Evolutionary conservation across 805 yeast species (phyloP).

Genomic region (Kockiozyma suomiensis): DNA sequence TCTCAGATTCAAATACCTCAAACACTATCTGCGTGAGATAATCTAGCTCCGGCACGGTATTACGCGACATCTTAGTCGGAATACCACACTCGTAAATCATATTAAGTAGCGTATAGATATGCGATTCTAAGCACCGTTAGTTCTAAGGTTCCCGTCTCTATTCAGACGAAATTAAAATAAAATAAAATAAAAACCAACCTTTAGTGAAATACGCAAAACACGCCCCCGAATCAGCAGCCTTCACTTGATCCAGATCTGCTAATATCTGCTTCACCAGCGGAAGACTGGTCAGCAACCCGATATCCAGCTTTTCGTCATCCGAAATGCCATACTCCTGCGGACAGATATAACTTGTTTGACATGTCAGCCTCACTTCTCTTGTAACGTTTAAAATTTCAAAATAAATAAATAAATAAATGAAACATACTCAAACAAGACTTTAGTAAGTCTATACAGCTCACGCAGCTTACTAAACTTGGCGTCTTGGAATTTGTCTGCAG

Average conservation of each 20-base stretch:
- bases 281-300: constrained; percentile 89
- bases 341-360: constrained; percentile 62
- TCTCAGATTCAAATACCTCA: constrained; percentile 77
- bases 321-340: constrained; percentile 99
- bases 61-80: constrained; percentile 93
- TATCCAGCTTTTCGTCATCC: constrained; percentile 91
- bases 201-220: constrained; percentile 91
- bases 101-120: constrained; percentile 89
- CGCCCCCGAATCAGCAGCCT: constrained; percentile 76
- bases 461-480: constrained; percentile 53
- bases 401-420: background rate
- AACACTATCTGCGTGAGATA: constrained; percentile 92
- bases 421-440: constrained; percentile 84
- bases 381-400: background rate
- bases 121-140: constrained; percentile 61
- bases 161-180: too few relatives aligned
- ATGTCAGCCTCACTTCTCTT: background rate
- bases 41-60: constrained; percentile 94
- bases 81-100: constrained; percentile 88
- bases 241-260: constrained; percentile 76
- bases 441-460: constrained; percentile 85
- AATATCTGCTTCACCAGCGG: constrained; percentile 90
- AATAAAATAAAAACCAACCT: constrained; percentile 22
- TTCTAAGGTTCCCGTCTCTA: background rate
- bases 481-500: constrained; percentile 22